Evolutionary conservation across 148 eudicot species (phyloP).

Genomic region (Dysphania ambrosioides): DNA sequence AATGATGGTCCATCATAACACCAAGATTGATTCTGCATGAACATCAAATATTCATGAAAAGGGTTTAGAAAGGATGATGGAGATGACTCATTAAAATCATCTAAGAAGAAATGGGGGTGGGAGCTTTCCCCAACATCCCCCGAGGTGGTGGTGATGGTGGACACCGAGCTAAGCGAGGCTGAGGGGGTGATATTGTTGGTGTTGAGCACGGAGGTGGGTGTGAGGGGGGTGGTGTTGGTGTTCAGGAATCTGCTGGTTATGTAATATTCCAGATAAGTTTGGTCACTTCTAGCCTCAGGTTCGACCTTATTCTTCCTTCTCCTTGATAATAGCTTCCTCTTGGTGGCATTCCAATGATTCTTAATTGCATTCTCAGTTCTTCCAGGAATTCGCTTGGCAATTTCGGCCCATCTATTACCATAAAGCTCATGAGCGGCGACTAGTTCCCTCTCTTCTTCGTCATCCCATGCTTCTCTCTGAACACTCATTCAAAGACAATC

Average conservation of each 20-base stretch:
- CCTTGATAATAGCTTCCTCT: conserved; percentile 57
- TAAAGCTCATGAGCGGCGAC: conserved; percentile 50
- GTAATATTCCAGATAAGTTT: conserved; percentile 62
- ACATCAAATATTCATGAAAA: not conserved
- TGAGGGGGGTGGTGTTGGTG: conserved; percentile 4
- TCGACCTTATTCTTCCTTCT: conserved; percentile 26
- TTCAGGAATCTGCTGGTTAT: conserved; percentile 32
- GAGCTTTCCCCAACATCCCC: not conserved
- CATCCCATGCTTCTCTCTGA: conserved; percentile 73
- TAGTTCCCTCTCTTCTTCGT: conserved; percentile 67
- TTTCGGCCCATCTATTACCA: conserved; percentile 86
- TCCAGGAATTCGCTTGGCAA: conserved; percentile 61
- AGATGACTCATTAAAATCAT: conserved; percentile 23
- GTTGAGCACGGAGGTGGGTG: conserved; percentile 13
- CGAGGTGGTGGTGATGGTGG: conserved; percentile 26
- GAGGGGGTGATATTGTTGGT: not conserved
- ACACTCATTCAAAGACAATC: not conserved
- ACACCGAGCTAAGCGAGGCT: conserved; percentile 1
- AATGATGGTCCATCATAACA: not conserved
- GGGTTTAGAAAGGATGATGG: not conserved
- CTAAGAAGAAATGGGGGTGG: not conserved
- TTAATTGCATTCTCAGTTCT: conserved; percentile 76
- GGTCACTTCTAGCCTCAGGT: conserved; percentile 4
- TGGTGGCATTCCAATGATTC: conserved; percentile 94
- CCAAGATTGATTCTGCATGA: not conserved